phyloP scores from a whole-genome alignment of 768 basidiomycete genomes.

The Russula sp. region DNA sequence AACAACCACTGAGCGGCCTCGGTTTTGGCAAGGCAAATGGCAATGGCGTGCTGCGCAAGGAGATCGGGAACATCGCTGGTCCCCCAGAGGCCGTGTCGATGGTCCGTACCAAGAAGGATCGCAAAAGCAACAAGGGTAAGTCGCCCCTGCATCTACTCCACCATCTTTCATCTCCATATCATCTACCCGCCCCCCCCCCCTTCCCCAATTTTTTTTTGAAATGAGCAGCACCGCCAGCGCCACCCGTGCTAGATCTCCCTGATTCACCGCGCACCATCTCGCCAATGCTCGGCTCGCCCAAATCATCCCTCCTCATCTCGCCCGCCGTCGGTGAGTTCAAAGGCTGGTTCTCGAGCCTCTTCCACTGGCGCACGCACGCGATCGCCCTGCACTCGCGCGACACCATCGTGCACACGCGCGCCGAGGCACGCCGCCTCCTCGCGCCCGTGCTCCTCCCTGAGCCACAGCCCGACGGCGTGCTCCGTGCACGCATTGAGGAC shows the following conservation, averaged over 20 bases:
- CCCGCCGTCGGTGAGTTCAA: slow-evolving; percentile 80
- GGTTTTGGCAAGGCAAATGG: slow-evolving; percentile 26
- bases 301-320: slow-evolving; percentile 39
- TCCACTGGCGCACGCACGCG: slow-evolving; percentile 76
- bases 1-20: slow-evolving; percentile 27
- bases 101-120: slow-evolving; percentile 43
- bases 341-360: slow-evolving; percentile 93
- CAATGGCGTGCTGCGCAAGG: slow-evolving; percentile 34
- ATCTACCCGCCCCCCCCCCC: not conserved
- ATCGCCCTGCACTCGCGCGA: slow-evolving; percentile 50
- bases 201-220: not conserved
- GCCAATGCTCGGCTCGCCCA: slow-evolving; percentile 38
- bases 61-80: slow-evolving; percentile 45
- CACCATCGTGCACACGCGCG: slow-evolving; percentile 52
- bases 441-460: slow-evolving; percentile 57
- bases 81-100: slow-evolving; percentile 31
- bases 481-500: slow-evolving; percentile 51
- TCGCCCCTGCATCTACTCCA: slow-evolving; percentile 5
- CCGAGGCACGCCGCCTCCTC: slow-evolving; percentile 56
- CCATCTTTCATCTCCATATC: not conserved
- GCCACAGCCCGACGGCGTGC: slow-evolving; percentile 43
- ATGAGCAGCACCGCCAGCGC: slow-evolving; percentile 2
- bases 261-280: slow-evolving; percentile 41
- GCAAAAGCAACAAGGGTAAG: slow-evolving; percentile 49
- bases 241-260: slow-evolving; percentile 39